Evolutionary conservation across 2,329 filamentous ascomycete genomes (phyloP).

Genomic region (Chaetomiaceae sp.): DNA sequence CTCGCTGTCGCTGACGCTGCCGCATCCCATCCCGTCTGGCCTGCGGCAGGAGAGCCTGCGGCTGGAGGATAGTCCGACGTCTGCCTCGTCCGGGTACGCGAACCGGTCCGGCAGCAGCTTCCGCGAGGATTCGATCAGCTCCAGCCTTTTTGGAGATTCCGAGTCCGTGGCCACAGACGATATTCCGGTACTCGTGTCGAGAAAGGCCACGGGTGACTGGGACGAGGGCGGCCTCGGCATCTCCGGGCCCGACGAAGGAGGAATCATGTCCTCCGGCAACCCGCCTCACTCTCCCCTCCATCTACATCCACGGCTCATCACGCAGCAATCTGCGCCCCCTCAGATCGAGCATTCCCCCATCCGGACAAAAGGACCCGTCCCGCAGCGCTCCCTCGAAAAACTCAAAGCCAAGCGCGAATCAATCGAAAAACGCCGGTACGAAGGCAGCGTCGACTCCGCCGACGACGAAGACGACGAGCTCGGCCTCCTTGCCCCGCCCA

Average conservation of each 20-base stretch:
- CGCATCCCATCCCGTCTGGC: constrained; percentile 58
- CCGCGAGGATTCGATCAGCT: constrained; percentile 81
- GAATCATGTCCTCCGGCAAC: constrained; percentile 32
- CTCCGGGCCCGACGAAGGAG: constrained; percentile 52
- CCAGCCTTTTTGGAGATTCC: constrained; percentile 80
- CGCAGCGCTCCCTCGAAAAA: constrained; percentile 67
- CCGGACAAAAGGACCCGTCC: constrained; percentile 40
- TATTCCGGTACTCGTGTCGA: constrained; percentile 67
- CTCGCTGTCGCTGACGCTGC: constrained; percentile 42
- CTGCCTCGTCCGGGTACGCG: constrained; percentile 68
- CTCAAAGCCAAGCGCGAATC: constrained; percentile 70
- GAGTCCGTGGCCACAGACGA: constrained; percentile 77
- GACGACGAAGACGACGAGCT: constrained; percentile 95
- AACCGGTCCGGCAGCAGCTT: constrained; percentile 70
- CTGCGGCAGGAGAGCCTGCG: constrained; percentile 61
- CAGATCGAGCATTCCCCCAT: constrained; percentile 50
- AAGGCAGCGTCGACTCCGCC: constrained; percentile 76
- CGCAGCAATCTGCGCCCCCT: constrained; percentile 61
- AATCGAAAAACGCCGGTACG: constrained; percentile 65
- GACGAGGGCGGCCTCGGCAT: constrained; percentile 76
- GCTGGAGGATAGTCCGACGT: constrained; percentile 78
- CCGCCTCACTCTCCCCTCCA: constrained; percentile 42
- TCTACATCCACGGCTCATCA: constrained; percentile 42
- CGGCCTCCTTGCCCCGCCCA: constrained; percentile 41
- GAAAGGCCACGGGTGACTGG: constrained; percentile 74